phyloP scores from a whole-genome alignment of 2,329 filamentous ascomycete species.

The Cephalotrichum gorgonifer region DNA sequence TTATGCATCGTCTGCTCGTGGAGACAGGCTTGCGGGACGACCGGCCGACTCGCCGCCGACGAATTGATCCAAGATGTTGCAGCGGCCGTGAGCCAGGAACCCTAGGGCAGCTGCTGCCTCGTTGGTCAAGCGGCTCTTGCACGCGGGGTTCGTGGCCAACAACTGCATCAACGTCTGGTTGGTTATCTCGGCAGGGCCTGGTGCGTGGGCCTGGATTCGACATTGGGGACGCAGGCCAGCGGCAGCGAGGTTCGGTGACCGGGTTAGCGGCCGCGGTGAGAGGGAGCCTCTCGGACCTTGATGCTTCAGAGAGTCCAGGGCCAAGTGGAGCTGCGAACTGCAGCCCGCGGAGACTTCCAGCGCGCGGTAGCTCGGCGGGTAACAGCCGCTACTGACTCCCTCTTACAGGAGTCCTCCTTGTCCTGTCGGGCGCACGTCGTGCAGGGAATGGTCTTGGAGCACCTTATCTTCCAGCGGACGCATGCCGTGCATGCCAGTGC shows the following conservation, averaged over 20 bases:
- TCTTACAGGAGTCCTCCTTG: slow-evolving; percentile 2
- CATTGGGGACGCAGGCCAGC: background rate
- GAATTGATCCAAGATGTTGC: background rate
- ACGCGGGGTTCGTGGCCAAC: background rate
- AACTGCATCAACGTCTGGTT: background rate
- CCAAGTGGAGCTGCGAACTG: background rate
- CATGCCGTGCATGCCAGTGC: slow-evolving; percentile 6
- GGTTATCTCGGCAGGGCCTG: background rate
- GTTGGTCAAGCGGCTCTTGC: background rate
- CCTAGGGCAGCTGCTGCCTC: background rate
- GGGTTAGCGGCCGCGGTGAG: background rate
- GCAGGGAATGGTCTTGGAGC: slow-evolving; percentile 8
- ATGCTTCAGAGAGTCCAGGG: background rate
- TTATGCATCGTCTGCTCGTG: background rate
- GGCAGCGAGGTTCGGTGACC: background rate
- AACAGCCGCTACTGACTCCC: slow-evolving; percentile 5
- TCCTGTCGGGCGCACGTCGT: slow-evolving; percentile 5
- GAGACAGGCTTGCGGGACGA: background rate
- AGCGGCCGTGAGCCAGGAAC: slow-evolving; percentile 1
- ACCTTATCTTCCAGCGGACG: slow-evolving; percentile 8
- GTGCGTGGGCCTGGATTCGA: background rate
- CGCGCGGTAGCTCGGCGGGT: background rate
- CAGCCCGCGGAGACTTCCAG: background rate
- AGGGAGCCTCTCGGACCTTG: background rate
- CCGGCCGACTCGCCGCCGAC: background rate